Base-by-base conservation (phyloP, 805 yeast species). In the Kluyveromyces lactis region DNA sequence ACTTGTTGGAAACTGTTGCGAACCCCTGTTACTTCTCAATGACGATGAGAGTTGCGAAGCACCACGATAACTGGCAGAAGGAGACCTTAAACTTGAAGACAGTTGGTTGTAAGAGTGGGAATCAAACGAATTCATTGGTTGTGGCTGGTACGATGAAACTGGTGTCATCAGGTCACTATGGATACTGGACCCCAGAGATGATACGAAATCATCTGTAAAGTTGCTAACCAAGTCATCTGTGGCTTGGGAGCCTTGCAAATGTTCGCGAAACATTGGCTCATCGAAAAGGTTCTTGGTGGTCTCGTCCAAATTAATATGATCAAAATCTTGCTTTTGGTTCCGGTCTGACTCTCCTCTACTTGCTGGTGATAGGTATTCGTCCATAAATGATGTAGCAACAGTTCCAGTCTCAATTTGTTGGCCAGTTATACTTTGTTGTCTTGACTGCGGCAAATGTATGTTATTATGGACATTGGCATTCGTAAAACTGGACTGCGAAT, bases 11-110 rank as follows among this genome's bases (percentile, higher is more conserved):
- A 17, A 38, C 40, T 26, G 45, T 41, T 17, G 42, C 9, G 29
- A 17, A 11, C 37, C 41, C 28, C 49, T 46, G 10, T 51, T 43
- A 42, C 51, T 53, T 33, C 62, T 49, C 31, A 56, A 38, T 1
- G 63, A 58, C 8, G 55, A 45, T 12, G 63, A 52, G 12, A 57
- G 32, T 31, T 52, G 54, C 21, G 48, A 51, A 10, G 55, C 53
- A n/a, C 52, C 50, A 48, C 60, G 48, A 45, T 56, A 53, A 17
- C 62, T 49, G 11, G 63, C 60, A 2, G 66, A 58, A 13, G 62
- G 62, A 1, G 63, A 58, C 29, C 59, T 47, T 18, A 58, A 41
- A 19, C 44, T 44, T 13, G 55, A 46, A 8, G 53, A 51, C 36
- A 46, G 26, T 19, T 46, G 42, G 15, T 50, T 38, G 7, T 38